Percentiles rank a stretch among this genome's conserved stretches.
phyloP scores from a whole-genome alignment of 495 filamentous ascomycete species.

The Xylaria nigripes region DNA sequence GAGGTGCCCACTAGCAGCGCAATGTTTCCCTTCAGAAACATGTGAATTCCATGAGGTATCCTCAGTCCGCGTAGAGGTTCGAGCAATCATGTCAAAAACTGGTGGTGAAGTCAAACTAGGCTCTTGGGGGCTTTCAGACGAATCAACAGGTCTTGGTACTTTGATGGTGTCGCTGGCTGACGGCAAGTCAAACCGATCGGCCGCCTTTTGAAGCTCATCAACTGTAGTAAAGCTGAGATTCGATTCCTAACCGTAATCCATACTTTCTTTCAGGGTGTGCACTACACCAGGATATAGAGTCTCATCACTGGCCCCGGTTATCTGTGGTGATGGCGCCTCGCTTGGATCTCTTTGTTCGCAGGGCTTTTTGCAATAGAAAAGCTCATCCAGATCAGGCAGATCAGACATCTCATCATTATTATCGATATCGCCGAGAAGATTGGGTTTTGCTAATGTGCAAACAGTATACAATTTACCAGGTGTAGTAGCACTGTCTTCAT shows the following conservation, averaged over 20 bases:
- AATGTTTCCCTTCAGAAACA: background rate
- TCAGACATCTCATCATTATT: slow-evolving; percentile 15
- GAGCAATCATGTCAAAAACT: background rate
- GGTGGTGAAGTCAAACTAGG: background rate
- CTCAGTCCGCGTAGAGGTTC: background rate
- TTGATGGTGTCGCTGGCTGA: background rate
- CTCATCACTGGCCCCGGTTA: slow-evolving; percentile 24
- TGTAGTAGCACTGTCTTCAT: background rate
- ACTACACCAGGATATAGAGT: slow-evolving; percentile 17
- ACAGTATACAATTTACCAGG: background rate
- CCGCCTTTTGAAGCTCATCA: slow-evolving; percentile 24
- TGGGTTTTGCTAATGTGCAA: background rate
- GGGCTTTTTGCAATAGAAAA: slow-evolving; percentile 2
- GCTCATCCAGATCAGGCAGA: slow-evolving; percentile 17
- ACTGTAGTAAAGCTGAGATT: slow-evolving; percentile 27
- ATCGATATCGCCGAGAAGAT: background rate
- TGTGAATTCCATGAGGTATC: background rate
- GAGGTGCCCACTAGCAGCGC: background rate
- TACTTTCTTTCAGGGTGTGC: slow-evolving; percentile 22
- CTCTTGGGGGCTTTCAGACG: background rate
- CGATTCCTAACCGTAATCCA: slow-evolving; percentile 22
- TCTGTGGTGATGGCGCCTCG: slow-evolving; percentile 27
- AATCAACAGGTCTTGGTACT: background rate
- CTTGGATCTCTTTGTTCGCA: slow-evolving; percentile 5
- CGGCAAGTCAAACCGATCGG: slow-evolving; percentile 16